Percentiles rank a stretch among this genome's conserved stretches.
Evolutionary conservation across 75 land plant species (phyloP).

Genomic region (Ceratopteris richardii): DNA sequence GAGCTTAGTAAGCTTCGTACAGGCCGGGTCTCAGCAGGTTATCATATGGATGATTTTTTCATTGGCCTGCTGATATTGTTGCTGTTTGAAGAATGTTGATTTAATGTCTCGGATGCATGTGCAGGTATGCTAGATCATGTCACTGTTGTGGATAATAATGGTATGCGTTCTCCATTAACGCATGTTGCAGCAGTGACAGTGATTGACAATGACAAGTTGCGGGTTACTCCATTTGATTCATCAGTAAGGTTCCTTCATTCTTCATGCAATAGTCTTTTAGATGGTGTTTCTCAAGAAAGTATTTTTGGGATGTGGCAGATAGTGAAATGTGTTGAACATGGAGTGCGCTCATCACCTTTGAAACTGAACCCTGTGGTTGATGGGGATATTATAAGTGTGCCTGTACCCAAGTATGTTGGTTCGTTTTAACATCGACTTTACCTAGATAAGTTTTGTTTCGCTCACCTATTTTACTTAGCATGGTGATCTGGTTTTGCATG

Average conservation of each 20-base stretch:
- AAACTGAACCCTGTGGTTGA: slow-evolving; percentile 70
- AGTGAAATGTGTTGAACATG: slow-evolving; percentile 65
- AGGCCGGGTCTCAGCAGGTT: slow-evolving; percentile 89
- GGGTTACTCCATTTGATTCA: slow-evolving; percentile 78
- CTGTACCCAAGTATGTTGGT: slow-evolving; percentile 78
- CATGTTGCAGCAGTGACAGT: slow-evolving; percentile 86
- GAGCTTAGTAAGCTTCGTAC: slow-evolving; percentile 78
- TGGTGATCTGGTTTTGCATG: too few species aligned
- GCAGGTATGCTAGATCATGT: slow-evolving; percentile 98
- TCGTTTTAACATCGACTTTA: too few species aligned
- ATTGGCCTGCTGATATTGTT: not conserved
- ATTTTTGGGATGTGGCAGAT: slow-evolving; percentile 31
- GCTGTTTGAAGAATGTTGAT: too few species aligned
- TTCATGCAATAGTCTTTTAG: too few species aligned
- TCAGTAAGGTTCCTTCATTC: slow-evolving; percentile 34
- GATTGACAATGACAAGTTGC: slow-evolving; percentile 62
- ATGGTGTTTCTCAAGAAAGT: not conserved
- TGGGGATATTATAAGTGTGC: slow-evolving; percentile 60
- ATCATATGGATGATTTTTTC: too few species aligned
- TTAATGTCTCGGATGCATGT: too few species aligned
- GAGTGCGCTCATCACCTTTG: slow-evolving; percentile 75
- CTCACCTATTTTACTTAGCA: too few species aligned
- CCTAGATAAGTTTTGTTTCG: too few species aligned
- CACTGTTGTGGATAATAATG: slow-evolving; percentile 49
- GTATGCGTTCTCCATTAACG: slow-evolving; percentile 49